Base-by-base conservation (phyloP, 2,329 filamentous ascomycete genomes). In the Neurospora sp. region DNA sequence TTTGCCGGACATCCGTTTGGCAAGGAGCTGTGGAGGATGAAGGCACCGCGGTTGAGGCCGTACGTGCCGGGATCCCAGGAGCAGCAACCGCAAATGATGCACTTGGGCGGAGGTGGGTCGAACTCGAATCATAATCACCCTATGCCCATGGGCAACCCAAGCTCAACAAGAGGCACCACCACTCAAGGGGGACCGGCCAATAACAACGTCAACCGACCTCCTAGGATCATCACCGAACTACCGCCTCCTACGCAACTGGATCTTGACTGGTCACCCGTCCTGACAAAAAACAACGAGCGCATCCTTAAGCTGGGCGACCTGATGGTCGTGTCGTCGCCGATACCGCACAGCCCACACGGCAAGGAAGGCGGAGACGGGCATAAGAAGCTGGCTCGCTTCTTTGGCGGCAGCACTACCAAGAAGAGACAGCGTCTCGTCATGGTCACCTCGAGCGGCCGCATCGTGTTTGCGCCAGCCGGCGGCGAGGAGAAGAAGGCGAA, bases 401-500 rank as follows among this genome's bases (percentile, higher is more conserved):
- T 99, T 80, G 92, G 93, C 38, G 92, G 93, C 68, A 94, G 89
- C 77, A 92, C 92, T 10, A 92, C 91, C 8, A 99, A 98, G 83
- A 97, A 97, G 81, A 87, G 94, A 73, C 93, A 97, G 78, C 87
- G 96, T 66, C 83, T 99, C 69, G 96, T 99, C 6, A 94, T 99
- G 89, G 88, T 99, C 69, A 99, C 96, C 2, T 96, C 93, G 0
- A 93, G 92, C 75, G 96, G 91, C 17, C 89, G 96, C 62, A 91
- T 99, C 68, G 89, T 99, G 66, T 86, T 99, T 77, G 95, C 93
- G 12, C 92, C 96, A 5, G 91, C 94, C 33, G 94, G 95, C 6
- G 96, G 95, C 0, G 96, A 97, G 73, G 95, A 98, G 78, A 99
- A 99, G 82, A 94, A 96, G 79, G 87, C 93, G 28, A 99, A 99